phyloP scores from a whole-genome alignment of 345 rosid species.

The Murraya paniculata region DNA sequence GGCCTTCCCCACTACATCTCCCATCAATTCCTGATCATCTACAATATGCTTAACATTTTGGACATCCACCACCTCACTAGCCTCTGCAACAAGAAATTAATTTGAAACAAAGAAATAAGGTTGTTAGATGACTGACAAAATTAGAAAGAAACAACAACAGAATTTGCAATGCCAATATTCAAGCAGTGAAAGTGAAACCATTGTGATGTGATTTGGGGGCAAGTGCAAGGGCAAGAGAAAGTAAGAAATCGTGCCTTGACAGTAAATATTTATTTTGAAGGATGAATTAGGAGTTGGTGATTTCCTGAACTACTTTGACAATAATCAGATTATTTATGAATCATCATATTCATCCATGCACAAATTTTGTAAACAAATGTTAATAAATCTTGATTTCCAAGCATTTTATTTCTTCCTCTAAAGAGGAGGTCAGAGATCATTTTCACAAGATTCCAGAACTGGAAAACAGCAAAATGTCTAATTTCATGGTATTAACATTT shows the following conservation, averaged over 20 bases:
- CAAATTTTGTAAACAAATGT: neutral
- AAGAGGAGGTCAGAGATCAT: neutral
- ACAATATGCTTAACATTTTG: constrained; percentile 60
- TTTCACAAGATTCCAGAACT: neutral
- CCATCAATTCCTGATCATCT: constrained; percentile 40
- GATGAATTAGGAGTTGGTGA: neutral
- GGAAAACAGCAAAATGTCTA: neutral
- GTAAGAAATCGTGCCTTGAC: neutral
- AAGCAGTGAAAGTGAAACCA: neutral
- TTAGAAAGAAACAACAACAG: neutral
- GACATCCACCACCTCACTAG: constrained; percentile 41
- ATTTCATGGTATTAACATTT: neutral
- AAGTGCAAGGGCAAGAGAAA: neutral
- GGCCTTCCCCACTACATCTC: constrained; percentile 41
- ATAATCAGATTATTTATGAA: neutral
- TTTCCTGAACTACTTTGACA: neutral
- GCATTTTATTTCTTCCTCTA: neutral
- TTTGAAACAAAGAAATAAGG: constrained; percentile 4
- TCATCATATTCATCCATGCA: neutral
- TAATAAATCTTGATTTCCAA: neutral
- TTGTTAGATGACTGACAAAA: neutral
- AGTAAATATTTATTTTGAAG: neutral
- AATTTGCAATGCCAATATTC: neutral
- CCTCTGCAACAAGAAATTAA: constrained; percentile 42
- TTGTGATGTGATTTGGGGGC: neutral